phyloP scores from a whole-genome alignment of 2,329 filamentous ascomycete genomes.

The Ceratocystis albifundus region DNA sequence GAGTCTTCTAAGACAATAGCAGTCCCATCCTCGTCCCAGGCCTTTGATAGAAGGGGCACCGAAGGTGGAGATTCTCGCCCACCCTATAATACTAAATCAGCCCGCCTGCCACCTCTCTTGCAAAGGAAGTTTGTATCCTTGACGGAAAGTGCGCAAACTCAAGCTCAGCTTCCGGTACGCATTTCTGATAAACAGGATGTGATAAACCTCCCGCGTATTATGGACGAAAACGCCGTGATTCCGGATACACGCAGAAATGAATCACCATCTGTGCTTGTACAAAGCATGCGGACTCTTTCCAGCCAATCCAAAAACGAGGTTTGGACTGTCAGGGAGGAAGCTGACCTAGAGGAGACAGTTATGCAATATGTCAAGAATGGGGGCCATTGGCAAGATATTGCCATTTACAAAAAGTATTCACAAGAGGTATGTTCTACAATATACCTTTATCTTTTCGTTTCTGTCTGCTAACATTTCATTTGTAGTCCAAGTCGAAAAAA shows the following conservation, averaged over 20 bases:
- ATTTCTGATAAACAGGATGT: background rate
- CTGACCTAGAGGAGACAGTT: constrained; percentile 17
- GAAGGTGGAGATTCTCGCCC: background rate
- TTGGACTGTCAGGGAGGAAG: constrained; percentile 19
- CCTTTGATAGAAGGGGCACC: background rate
- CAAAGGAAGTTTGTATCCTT: background rate
- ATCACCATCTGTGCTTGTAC: constrained; percentile 20
- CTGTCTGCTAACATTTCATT: background rate
- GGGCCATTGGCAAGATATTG: constrained; percentile 22
- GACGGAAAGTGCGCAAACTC: background rate
- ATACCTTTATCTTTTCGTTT: background rate
- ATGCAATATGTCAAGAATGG: constrained; percentile 22
- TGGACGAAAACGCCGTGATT: background rate
- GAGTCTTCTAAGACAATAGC: too few relatives aligned
- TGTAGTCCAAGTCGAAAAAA: constrained; percentile 6
- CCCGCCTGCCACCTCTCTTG: background rate
- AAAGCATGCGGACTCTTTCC: constrained; percentile 18
- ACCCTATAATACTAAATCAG: background rate
- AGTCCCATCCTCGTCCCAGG: background rate
- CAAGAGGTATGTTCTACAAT: constrained; percentile 16
- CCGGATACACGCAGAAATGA: constrained; percentile 16
- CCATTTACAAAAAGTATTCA: constrained; percentile 21
- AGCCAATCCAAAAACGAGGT: constrained; percentile 16
- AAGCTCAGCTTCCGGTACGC: background rate
- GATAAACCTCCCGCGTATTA: background rate